Percentiles rank a stretch among this genome's conserved stretches.
Evolutionary conservation across 768 basidiomycete genomes (phyloP).

Genomic region (Trametes punicea): DNA sequence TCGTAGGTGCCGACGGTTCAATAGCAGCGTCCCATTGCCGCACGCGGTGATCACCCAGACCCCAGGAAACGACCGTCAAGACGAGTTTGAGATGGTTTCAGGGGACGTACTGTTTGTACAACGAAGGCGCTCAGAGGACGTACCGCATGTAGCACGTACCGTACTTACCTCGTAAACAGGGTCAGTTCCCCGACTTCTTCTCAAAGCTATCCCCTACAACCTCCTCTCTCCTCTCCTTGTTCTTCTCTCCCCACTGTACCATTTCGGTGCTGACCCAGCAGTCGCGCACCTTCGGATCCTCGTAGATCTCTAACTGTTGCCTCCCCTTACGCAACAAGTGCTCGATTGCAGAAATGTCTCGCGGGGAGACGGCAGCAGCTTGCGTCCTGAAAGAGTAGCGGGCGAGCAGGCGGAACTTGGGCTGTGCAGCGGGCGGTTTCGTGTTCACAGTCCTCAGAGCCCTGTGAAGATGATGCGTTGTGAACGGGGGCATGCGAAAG

Average conservation of each 20-base stretch:
- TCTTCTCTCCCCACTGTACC: constrained; percentile 54
- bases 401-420: constrained; percentile 65
- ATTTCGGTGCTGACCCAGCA: constrained; percentile 74
- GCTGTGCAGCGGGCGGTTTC: constrained; percentile 58
- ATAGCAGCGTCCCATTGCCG: too few relatives aligned
- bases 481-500: too few relatives aligned
- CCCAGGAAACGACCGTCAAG: too few relatives aligned
- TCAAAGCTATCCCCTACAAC: too few relatives aligned
- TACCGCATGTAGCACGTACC: too few relatives aligned
- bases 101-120: too few relatives aligned
- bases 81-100: too few relatives aligned
- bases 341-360: constrained; percentile 68
- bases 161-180: too few relatives aligned
- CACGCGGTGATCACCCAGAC: too few relatives aligned
- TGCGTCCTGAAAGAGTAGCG: constrained; percentile 69
- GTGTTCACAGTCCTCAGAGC: constrained; percentile 71
- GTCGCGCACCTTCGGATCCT: constrained; percentile 63
- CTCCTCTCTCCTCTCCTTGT: constrained; percentile 17
- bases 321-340: constrained; percentile 69
- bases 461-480: constrained; percentile 39
- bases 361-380: constrained; percentile 56
- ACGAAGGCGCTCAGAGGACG: too few relatives aligned
- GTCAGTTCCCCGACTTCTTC: not conserved
- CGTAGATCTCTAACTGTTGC: constrained; percentile 68
- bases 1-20: too few relatives aligned